Conservation (phyloP, 495 filamentous ascomycete genomes). For the Chaetomium tenue region DNA sequence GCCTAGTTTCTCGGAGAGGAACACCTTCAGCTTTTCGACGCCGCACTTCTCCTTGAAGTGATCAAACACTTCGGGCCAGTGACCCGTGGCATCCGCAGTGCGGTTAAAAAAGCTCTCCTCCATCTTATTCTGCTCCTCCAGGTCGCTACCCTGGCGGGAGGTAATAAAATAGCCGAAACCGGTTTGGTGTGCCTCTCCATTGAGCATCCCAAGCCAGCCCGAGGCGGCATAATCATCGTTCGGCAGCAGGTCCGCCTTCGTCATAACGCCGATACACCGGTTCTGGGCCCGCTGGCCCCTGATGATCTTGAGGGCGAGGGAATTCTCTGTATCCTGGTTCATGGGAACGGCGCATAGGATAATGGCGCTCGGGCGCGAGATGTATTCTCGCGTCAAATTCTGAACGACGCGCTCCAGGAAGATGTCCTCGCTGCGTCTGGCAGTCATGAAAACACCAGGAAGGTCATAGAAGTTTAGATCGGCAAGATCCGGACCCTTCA, state of each 20-base stretch:
- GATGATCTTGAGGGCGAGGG: slow-evolving; percentile 64
- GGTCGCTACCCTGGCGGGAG: slow-evolving; percentile 46
- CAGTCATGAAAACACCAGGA: slow-evolving; percentile 71
- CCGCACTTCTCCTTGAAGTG: slow-evolving; percentile 56
- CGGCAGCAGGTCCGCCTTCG: slow-evolving; percentile 71
- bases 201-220: slow-evolving; percentile 60
- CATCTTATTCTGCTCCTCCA: slow-evolving; percentile 54
- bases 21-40: slow-evolving; percentile 53
- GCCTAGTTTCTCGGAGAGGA: slow-evolving; percentile 54
- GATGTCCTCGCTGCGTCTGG: slow-evolving; percentile 57
- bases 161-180: slow-evolving; percentile 67
- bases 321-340: slow-evolving; percentile 69
- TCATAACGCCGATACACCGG: slow-evolving; percentile 73
- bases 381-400: slow-evolving; percentile 66
- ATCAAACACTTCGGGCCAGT: slow-evolving; percentile 51
- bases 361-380: slow-evolving; percentile 61
- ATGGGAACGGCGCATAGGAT: slow-evolving; percentile 73
- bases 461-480: slow-evolving; percentile 78
- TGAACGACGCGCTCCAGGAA: slow-evolving; percentile 66
- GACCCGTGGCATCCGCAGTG: slow-evolving; percentile 22
- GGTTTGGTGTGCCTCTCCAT: slow-evolving; percentile 52
- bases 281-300: slow-evolving; percentile 54
- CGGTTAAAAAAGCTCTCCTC: slow-evolving; percentile 61
- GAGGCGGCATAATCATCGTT: slow-evolving; percentile 38
- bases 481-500: slow-evolving; percentile 65